phyloP scores from a whole-genome alignment of 768 basidiomycete species.

The Sarcomyxa edulis region DNA sequence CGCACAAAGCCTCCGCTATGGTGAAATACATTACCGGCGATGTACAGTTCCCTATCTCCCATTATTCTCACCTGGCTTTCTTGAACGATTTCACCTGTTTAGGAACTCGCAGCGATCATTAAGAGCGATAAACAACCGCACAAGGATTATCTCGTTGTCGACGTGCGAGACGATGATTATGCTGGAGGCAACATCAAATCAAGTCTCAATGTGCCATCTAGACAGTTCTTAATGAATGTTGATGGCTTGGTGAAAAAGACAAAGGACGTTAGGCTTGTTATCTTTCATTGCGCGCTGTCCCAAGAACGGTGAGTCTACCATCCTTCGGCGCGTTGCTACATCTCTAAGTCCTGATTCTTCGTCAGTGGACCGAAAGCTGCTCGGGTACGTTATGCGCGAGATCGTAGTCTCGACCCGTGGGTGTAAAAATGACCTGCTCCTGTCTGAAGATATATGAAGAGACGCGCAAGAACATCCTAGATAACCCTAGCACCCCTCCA shows the following conservation, averaged over 20 bases:
- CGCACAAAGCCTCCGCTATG: too few species aligned
- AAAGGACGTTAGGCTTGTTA: slow-evolving; percentile 54
- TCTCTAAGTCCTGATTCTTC: background rate
- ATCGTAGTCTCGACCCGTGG: slow-evolving; percentile 3
- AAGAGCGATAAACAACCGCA: slow-evolving; percentile 55
- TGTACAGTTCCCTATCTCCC: slow-evolving; percentile 18
- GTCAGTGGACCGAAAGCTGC: slow-evolving; percentile 76
- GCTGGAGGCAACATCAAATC: slow-evolving; percentile 74
- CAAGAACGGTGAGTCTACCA: slow-evolving; percentile 61
- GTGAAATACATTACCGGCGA: slow-evolving; percentile 35
- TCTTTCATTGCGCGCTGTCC: slow-evolving; percentile 79
- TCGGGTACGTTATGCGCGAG: slow-evolving; percentile 38
- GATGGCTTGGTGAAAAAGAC: slow-evolving; percentile 54
- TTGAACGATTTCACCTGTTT: slow-evolving; percentile 7
- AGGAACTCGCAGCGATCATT: slow-evolving; percentile 70
- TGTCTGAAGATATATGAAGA: slow-evolving; percentile 58
- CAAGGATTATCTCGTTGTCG: slow-evolving; percentile 72
- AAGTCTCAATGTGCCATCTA: slow-evolving; percentile 57
- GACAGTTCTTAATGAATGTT: slow-evolving; percentile 50
- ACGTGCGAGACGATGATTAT: slow-evolving; percentile 83
- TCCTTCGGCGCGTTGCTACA: background rate
- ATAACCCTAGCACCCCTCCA: too few species aligned
- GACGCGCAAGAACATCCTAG: slow-evolving; percentile 43
- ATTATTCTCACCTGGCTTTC: slow-evolving; percentile 3
- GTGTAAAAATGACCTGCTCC: slow-evolving; percentile 8